A percentile compares a stretch with the other conserved stretches of the same genome.
These are phyloP conservation scores for Diplodia seriata DNA, from an alignment of 2,329 filamentous ascomycete genomes.

Conservation along the genomic window DNA sequence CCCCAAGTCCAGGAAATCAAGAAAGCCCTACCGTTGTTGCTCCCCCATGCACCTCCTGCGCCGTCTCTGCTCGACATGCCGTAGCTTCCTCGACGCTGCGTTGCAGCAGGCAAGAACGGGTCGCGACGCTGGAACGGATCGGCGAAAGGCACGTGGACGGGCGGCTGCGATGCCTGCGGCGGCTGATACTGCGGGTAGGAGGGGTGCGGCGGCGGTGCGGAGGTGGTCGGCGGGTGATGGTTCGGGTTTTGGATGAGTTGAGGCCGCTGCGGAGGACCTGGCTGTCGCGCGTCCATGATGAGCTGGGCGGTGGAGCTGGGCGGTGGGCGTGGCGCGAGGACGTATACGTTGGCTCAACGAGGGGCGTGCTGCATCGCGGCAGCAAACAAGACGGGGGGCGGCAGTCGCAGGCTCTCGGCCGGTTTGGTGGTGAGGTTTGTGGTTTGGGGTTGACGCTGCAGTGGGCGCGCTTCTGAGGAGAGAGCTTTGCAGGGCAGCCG, in stretches of 20 bases:
- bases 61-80: slow-evolving; percentile 45
- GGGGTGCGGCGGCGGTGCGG: slow-evolving; percentile 35
- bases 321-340: slow-evolving; percentile 13
- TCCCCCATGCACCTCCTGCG: slow-evolving; percentile 43
- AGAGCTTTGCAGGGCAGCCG: slow-evolving; percentile 28
- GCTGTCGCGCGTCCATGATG: slow-evolving; percentile 47
- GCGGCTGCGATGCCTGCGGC: slow-evolving; percentile 48
- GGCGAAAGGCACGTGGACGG: slow-evolving; percentile 54
- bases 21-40: slow-evolving; percentile 46
- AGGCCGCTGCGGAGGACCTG: slow-evolving; percentile 48
- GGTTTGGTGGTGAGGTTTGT: not conserved
- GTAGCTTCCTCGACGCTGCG: slow-evolving; percentile 52
- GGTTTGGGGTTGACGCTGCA: slow-evolving; percentile 2
- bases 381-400: slow-evolving; percentile 5
- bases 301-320: slow-evolving; percentile 21
- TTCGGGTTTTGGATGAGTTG: slow-evolving; percentile 63
- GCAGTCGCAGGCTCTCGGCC: slow-evolving; percentile 25
- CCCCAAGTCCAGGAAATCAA: slow-evolving; percentile 20
- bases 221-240: slow-evolving; percentile 58
- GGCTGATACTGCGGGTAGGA: slow-evolving; percentile 46
- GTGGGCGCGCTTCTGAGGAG: slow-evolving; percentile 19
- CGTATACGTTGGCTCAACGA: slow-evolving; percentile 13
- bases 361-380: slow-evolving; percentile 23
- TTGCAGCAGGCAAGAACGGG: slow-evolving; percentile 53
- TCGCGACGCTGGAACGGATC: slow-evolving; percentile 57